phyloP scores from a whole-genome alignment of 495 filamentous ascomycete genomes.

The Annulohypoxylon stygium region DNA sequence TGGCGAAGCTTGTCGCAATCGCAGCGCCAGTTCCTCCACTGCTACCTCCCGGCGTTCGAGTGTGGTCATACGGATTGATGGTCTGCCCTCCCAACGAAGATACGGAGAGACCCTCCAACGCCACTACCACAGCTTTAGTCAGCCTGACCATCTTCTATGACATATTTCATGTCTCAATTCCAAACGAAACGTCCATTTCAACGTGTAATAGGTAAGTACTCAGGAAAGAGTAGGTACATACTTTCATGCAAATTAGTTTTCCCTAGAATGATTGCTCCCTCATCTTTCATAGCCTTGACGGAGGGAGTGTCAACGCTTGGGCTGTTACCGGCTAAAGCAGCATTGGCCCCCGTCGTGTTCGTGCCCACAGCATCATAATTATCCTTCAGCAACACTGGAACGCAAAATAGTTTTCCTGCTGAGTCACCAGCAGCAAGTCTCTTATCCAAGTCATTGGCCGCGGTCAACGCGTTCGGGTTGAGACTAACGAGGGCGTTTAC shows the following conservation, averaged over 20 bases:
- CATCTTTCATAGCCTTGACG: conserved; percentile 63
- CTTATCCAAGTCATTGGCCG: conserved; percentile 63
- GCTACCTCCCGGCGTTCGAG: conserved; percentile 73
- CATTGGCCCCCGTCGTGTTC: conserved; percentile 68
- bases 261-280: conserved; percentile 74
- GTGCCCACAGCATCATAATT: conserved; percentile 68
- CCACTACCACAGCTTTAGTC: conserved; percentile 53
- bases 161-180: too few relatives aligned
- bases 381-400: conserved; percentile 74
- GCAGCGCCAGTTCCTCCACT: conserved; percentile 73
- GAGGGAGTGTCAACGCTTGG: conserved; percentile 63
- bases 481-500: conserved; percentile 70
- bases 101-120: conserved; percentile 71
- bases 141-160: conserved; percentile 1
- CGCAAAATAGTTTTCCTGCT: conserved; percentile 64
- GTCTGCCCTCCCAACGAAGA: conserved; percentile 73
- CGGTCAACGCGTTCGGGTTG: conserved; percentile 62
- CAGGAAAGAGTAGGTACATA: conserved; percentile 1
- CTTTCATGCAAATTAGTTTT: conserved; percentile 74
- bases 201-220: not conserved
- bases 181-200: not conserved
- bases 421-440: conserved; percentile 59
- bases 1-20: conserved; percentile 68
- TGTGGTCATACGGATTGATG: conserved; percentile 71
- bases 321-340: conserved; percentile 59